These are phyloP conservation scores for Pseudonitzschia pungens DNA, from an alignment of 108 stramenopile genomes.

Conservation along the genomic window DNA sequence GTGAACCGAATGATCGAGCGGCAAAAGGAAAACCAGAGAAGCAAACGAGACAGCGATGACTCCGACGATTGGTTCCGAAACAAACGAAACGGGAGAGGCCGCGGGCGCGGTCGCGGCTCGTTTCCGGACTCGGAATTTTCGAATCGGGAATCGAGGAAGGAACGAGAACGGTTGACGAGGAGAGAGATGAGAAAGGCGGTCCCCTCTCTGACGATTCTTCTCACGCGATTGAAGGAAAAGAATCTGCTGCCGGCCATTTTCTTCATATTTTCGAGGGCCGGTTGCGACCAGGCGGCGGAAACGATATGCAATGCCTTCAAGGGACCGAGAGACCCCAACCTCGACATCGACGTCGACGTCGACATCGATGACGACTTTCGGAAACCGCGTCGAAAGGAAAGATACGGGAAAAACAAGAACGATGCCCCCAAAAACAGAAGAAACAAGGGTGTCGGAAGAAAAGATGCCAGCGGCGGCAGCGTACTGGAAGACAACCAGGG, in stretches of 20 bases:
- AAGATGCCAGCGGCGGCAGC: neutral
- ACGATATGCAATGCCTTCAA: constrained; percentile 49
- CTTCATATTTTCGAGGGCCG: constrained; percentile 90
- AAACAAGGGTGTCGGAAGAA: constrained; percentile 17
- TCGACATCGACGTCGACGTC: constrained; percentile 20
- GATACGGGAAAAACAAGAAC: constrained; percentile 17
- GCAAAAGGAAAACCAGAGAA: constrained; percentile 37
- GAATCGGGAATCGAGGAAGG: constrained; percentile 54
- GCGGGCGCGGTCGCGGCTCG: constrained; percentile 17
- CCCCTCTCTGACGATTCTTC: constrained; percentile 59
- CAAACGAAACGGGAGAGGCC: constrained; percentile 17
- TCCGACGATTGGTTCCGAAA: constrained; percentile 26
- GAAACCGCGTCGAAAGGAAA: constrained; percentile 19
- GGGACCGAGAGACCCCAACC: constrained; percentile 33
- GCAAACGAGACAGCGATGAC: constrained; percentile 19
- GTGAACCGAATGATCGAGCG: constrained; percentile 64
- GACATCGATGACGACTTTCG: constrained; percentile 19
- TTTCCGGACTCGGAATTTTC: constrained; percentile 28
- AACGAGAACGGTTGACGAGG: constrained; percentile 64
- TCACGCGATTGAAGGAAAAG: constrained; percentile 59
- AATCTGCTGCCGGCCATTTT: constrained; percentile 90
- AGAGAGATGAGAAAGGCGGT: constrained; percentile 72
- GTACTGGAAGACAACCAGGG: constrained; percentile 56
- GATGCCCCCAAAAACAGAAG: constrained; percentile 21
- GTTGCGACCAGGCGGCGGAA: constrained; percentile 86